Percentiles rank a stretch among this genome's conserved stretches.
These are phyloP conservation scores for Gossypium stocksii DNA, from an alignment of 345 rosid genomes.

Conservation along the genomic window DNA sequence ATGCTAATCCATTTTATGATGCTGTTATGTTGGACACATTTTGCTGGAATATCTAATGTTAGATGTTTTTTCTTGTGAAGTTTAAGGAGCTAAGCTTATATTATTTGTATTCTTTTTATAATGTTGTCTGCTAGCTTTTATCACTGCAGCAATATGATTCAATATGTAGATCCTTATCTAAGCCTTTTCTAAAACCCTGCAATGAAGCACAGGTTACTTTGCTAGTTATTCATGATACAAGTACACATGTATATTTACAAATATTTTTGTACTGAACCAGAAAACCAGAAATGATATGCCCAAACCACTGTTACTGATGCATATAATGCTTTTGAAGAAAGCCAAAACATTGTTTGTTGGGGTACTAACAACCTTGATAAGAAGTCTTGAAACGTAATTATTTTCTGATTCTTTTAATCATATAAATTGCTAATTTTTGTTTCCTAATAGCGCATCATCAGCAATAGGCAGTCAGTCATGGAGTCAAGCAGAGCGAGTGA, in stretches of 20 bases:
- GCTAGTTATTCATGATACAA: neutral
- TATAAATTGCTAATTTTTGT: neutral
- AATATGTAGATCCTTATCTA: no score
- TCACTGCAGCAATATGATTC: neutral
- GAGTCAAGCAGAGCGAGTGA: constrained; percentile 31
- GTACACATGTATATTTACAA: neutral
- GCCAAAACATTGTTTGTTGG: neutral
- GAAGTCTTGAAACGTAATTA: neutral
- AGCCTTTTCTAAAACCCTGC: no score
- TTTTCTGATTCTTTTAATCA: neutral
- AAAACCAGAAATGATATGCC: neutral
- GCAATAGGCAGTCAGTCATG: constrained; percentile 19
- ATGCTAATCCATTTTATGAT: neutral
- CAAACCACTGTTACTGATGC: neutral
- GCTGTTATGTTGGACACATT: neutral
- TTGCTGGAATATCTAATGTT: neutral
- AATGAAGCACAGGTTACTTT: neutral
- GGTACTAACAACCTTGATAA: neutral
- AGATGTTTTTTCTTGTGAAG: neutral
- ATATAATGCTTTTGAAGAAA: neutral
- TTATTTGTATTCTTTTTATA: neutral
- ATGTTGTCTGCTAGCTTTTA: neutral
- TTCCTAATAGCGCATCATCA: neutral
- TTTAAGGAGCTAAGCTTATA: neutral
- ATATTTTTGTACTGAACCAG: neutral